A percentile compares a stretch with the other conserved stretches of the same genome.
phyloP scores from a whole-genome alignment of 495 filamentous ascomycete species.

The Aspergillus campestris region DNA sequence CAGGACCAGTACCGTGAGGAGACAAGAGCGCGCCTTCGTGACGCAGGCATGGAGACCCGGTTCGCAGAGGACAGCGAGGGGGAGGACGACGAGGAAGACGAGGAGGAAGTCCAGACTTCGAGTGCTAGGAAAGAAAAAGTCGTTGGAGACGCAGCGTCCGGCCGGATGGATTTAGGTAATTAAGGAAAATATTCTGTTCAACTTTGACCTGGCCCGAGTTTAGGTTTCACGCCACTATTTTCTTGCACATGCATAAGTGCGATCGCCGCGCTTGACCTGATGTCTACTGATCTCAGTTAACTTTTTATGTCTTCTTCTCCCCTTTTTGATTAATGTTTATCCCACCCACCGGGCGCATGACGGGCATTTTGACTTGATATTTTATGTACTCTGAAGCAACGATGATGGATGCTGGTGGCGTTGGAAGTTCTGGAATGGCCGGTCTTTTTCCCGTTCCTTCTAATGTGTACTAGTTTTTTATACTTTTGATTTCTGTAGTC shows the following conservation, averaged over 20 bases:
- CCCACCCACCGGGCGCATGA: conserved; percentile 22
- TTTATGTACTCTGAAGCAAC: conserved; percentile 16
- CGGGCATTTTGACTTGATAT: conserved; percentile 15
- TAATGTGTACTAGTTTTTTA: conserved; percentile 18
- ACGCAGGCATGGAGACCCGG: conserved; percentile 44
- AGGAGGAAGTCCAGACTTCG: conserved; percentile 22
- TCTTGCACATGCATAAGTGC: neutral
- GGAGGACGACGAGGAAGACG: conserved; percentile 42
- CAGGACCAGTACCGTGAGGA: conserved; percentile 73
- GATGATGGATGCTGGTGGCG: conserved; percentile 19
- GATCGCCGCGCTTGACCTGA: neutral
- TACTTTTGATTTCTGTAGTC: neutral
- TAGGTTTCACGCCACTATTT: neutral
- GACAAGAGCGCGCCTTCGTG: conserved; percentile 58
- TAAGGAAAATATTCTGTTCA: conserved; percentile 9
- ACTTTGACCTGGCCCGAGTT: neutral
- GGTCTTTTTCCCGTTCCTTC: conserved; percentile 18
- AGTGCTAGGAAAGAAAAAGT: conserved; percentile 24
- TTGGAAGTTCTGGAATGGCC: conserved; percentile 21
- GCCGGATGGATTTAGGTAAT: conserved; percentile 37
- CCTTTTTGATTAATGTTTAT: conserved; percentile 6
- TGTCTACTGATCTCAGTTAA: neutral
- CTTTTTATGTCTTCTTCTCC: neutral
- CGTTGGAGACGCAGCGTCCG: conserved; percentile 32
- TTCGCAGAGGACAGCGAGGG: conserved; percentile 49